These are phyloP conservation scores for Babesia gibsoni DNA, from an alignment of 169 alveolate species.

Conservation along the genomic window DNA sequence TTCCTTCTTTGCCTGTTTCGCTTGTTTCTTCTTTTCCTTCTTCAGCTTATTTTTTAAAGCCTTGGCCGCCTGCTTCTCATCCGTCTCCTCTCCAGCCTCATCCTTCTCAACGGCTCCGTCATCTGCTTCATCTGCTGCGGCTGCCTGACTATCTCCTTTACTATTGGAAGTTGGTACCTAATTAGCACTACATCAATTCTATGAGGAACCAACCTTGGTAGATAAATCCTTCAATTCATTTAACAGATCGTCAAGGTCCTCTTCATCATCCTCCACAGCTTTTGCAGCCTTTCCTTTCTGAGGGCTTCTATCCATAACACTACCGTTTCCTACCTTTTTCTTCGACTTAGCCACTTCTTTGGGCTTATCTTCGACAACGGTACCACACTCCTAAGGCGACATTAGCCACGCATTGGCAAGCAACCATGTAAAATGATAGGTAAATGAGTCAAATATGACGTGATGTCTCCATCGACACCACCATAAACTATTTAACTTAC, in stretches of 20 bases:
- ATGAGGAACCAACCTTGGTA: neutral
- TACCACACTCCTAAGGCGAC: constrained; percentile 11
- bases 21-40: constrained; percentile 70
- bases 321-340: constrained; percentile 4
- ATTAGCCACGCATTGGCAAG: neutral
- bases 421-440: neutral
- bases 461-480: neutral
- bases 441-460: neutral
- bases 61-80: constrained; percentile 48
- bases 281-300: constrained; percentile 43
- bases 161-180: neutral
- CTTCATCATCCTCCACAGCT: constrained; percentile 41
- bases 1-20: constrained; percentile 48
- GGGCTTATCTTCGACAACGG: neutral
- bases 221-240: constrained; percentile 37
- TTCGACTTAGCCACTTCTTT: neutral
- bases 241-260: constrained; percentile 54
- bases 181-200: no score
- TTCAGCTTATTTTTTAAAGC: constrained; percentile 55
- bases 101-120: constrained; percentile 31
- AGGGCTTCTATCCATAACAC: neutral
- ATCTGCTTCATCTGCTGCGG: neutral
- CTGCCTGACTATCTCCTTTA: neutral
- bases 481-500: neutral
- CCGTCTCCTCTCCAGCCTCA: constrained; percentile 35